Base-by-base conservation (phyloP, 768 basidiomycete species). In the Suillus brevipes region DNA sequence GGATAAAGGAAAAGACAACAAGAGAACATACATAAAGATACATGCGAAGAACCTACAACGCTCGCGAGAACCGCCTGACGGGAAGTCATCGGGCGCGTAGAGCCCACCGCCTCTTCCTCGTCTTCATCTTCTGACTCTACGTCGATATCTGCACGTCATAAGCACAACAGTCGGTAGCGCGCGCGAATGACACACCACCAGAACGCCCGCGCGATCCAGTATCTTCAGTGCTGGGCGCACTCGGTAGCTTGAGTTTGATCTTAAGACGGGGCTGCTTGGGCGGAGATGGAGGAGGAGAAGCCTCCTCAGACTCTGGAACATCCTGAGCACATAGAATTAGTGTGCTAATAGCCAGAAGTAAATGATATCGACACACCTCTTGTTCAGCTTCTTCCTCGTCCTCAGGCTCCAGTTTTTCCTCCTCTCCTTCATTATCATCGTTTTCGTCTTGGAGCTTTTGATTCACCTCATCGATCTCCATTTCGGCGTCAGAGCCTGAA, bases 11-110 rank as follows among this genome's bases (percentile, higher is more conserved):
- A 10, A 0, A 9, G 16, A n/a, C 12, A n/a, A 34, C 6, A 56
- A 23, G 37, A 4, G 23, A 16, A 53, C 73, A 1, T 16, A 88
- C 87, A 77, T 18, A 92, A 76, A 1, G 89, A 86, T 38, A 92
- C 89, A 70, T 91, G 89, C 0, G 86, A 82, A 0, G 89, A 81
- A 62, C 87, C 89, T 2, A 88, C 85, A 37, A 89, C 87, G 63
- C 87, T 88, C 2, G 87, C 87, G 10, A 91, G 78, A 18, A 89
- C 90, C 2, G 90, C 90, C 68, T 92, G 90, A 31, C 90, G 80
- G 0, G 83, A 84, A 36, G 81, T 87, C 80, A 84, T 82, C 7
- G 80, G 82, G 50, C 77, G 75, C 61, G 62, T 75, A 59, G 67
- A 74, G 42, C 65, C 71, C 23, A 70, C 69, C 1, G 65, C 79